Evolutionary conservation across 108 stramenopile species (phyloP).

Genomic region (Licmophora abbreviata): DNA sequence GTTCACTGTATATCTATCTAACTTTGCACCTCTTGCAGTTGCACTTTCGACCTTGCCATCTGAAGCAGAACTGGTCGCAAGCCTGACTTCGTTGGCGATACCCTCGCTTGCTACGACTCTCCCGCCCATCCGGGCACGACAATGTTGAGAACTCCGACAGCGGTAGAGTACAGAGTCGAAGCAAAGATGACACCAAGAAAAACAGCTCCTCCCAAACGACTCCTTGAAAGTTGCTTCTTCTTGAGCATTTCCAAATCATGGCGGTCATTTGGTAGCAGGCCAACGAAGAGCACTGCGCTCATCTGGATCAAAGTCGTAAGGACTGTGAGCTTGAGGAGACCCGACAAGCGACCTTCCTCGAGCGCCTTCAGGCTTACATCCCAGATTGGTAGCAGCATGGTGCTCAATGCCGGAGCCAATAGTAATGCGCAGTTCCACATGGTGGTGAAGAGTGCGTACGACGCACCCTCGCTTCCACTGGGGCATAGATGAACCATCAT

Average conservation of each 20-base stretch:
- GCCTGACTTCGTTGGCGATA: too few relatives aligned
- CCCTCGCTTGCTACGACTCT: slow-evolving; percentile 26
- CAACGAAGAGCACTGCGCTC: slow-evolving; percentile 46
- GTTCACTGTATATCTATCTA: too few relatives aligned
- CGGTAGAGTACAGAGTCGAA: slow-evolving; percentile 44
- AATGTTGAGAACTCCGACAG: slow-evolving; percentile 60
- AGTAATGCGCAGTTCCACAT: slow-evolving; percentile 36
- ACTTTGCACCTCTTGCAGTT: too few relatives aligned
- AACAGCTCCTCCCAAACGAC: slow-evolving; percentile 47
- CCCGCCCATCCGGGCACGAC: slow-evolving; percentile 57
- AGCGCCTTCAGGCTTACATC: slow-evolving; percentile 61
- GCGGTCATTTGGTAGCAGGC: slow-evolving; percentile 49
- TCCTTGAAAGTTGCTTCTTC: slow-evolving; percentile 28
- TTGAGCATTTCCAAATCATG: slow-evolving; percentile 41
- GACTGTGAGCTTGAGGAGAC: slow-evolving; percentile 55
- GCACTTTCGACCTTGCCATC: too few relatives aligned
- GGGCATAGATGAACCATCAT: slow-evolving; percentile 76
- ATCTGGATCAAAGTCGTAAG: slow-evolving; percentile 60
- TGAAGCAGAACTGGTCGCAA: too few relatives aligned
- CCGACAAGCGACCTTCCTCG: slow-evolving; percentile 37
- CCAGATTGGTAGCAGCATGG: slow-evolving; percentile 55
- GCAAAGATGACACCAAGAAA: slow-evolving; percentile 55
- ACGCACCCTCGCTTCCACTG: slow-evolving; percentile 60
- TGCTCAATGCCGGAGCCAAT: slow-evolving; percentile 37
- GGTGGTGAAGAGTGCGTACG: slow-evolving; percentile 37